Evolutionary conservation across 208 protist genomes (phyloP), one percentile per base, ranked within the genome.

Genomic region (Herpetomonas tarakana): DNA sequence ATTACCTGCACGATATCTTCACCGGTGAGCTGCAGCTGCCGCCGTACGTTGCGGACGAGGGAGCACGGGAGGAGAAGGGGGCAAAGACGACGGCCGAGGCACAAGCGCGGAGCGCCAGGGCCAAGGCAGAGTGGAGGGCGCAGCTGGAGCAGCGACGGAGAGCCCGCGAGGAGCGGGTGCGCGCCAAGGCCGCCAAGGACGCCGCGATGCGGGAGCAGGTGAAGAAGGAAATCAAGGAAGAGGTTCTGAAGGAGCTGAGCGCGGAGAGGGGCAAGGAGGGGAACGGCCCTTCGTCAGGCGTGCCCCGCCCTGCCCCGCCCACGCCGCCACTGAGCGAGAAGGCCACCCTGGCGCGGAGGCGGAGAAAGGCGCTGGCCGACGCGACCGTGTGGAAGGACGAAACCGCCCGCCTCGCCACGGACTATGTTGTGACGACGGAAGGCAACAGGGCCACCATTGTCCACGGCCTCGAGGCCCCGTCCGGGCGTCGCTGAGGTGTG

Each of bases 1-100:
- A 16, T 25, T 78, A 78, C 57, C 61, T 78, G 44, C 60, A 64
- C 21, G 28, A 60, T 3, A 67, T 78, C 30, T 57, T 78, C 21
- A 63, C 67, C 52, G 62, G 66, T 22, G 54, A 44, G 16, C 41
- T 56, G 14, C 56, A 46, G 53, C 66, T 78, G 4, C 72, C 72
- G 21, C 39, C 57, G 6, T 21, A 55, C 18, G 56, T 39, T 0
- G 52, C 57, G 12, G 61, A 29, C 22, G 61, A 68, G 35, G 9
- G 35, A 30, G 29, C 11, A 35, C 21, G 9, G 28, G 29, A 6
- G n/a, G 11, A 18, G 22, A 11, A 31, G 54, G 24, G 21, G 24
- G 11, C 29, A 56, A 21, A 35, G 22, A n/a, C 16, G 7, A 26
- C 52, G 28, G 25, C 41, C 16, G 53, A 28, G 12, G 25, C 38